These are phyloP conservation scores for Monosporascus cannonballus DNA, from an alignment of 2,329 filamentous ascomycete species.

Conservation along the genomic window DNA sequence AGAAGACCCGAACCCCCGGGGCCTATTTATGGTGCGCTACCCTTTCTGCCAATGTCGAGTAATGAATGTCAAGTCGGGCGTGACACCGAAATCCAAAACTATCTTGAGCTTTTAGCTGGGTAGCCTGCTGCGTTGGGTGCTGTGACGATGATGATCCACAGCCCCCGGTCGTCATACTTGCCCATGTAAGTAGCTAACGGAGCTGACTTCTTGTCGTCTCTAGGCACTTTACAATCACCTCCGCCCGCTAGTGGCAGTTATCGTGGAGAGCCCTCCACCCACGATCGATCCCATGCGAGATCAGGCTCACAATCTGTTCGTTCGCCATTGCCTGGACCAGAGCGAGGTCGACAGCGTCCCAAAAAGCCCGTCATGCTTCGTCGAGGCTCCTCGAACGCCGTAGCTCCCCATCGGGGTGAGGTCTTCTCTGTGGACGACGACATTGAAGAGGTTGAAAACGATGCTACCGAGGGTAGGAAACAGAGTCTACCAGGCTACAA, in stretches of 20 bases:
- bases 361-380: slow-evolving; percentile 70
- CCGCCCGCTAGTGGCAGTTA: slow-evolving; percentile 19
- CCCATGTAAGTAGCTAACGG: slow-evolving; percentile 12
- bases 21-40: slow-evolving; percentile 46
- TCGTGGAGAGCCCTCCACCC: slow-evolving; percentile 29
- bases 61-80: background rate
- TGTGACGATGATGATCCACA: background rate
- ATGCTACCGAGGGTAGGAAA: slow-evolving; percentile 44
- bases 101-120: background rate
- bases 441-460: slow-evolving; percentile 69
- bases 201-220: slow-evolving; percentile 9
- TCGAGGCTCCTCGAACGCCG: slow-evolving; percentile 64
- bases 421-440: slow-evolving; percentile 92
- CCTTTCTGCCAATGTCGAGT: background rate
- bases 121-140: background rate
- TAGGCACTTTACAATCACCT: slow-evolving; percentile 30
- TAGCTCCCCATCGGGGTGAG: slow-evolving; percentile 72
- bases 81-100: slow-evolving; percentile 5
- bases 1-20: slow-evolving; percentile 50
- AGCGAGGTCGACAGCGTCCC: slow-evolving; percentile 46
- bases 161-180: background rate
- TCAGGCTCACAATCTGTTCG: slow-evolving; percentile 30
- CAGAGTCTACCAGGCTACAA: slow-evolving; percentile 29
- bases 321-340: slow-evolving; percentile 40
- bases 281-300: slow-evolving; percentile 34